Evolutionary conservation across 2,329 filamentous ascomycete genomes (phyloP), one percentile per base, ranked within the genome.

Genomic region (Aspergillus sp.): DNA sequence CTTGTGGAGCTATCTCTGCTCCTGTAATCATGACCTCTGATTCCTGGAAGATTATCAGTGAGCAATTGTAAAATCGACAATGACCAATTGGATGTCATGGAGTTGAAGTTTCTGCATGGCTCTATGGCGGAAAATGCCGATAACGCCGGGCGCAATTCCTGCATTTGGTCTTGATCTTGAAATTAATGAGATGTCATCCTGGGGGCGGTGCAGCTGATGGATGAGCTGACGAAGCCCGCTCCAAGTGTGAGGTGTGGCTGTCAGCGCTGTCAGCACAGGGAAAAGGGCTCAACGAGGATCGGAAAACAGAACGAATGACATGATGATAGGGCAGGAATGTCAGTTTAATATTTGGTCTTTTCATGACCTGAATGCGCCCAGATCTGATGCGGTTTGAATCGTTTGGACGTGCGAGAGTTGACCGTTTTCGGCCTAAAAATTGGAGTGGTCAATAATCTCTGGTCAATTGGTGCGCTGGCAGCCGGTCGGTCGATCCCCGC

Each of bases 401-500:
- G 34, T 15, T 13, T 41, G 34, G 34, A 17, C 13, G 46, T 48
- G 46, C 7, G 25, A 28, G 8, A 7, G 6, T 38, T 17, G 31
- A 22, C 50, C 50, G 50, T 38, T 52, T 52, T 23, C 50, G 50
- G 50, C 50, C 17, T 25, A 15, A 52, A 23, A 23, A 28, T 49
- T 49, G 34, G 34, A 41, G 34, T 13, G 34, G 25, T 28, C 25
- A 28, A 28, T 28, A 19, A 19, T 19, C 19, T 19, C 19, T 19
- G 4, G 25, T 28, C 25, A 28, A 28, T 28, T 28, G 25, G 34
- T 41, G 34, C 34, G 34, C 34, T 55, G 53, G 41, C 53, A 41
- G 31, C 34, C 30, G 55, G 48, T 41, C 55, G 45, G 55, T 25
- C 48, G 48, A 57, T 57, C 55, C 55, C 55, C 55, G 55, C 55